A percentile compares a stretch with the other conserved stretches of the same genome.
These are phyloP conservation scores for Aurinia saxatilis DNA, from an alignment of 345 rosid genomes.

Conservation along the genomic window DNA sequence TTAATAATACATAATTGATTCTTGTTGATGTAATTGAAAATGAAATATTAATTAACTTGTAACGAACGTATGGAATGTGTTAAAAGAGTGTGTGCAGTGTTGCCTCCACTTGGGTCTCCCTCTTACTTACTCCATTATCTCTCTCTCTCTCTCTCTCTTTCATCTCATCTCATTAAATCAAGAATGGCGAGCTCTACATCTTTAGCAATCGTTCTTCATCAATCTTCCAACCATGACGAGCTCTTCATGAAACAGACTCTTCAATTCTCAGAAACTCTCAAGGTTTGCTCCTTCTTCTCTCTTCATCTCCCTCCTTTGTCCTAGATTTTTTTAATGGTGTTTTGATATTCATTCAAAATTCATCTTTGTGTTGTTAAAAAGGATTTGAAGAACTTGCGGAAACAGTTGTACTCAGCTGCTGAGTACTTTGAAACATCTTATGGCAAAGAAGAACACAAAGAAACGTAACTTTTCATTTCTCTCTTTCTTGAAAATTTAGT, in stretches of 20 bases:
- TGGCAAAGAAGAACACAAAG: conserved; percentile 49
- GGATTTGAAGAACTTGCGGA: conserved; percentile 73
- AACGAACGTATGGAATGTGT: conserved; percentile 20
- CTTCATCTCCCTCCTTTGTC: background rate
- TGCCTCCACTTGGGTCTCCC: conserved; percentile 17
- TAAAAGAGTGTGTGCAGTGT: conserved; percentile 4
- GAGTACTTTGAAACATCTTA: conserved; percentile 73
- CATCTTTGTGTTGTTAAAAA: conserved; percentile 15
- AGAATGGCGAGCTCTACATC: conserved; percentile 41
- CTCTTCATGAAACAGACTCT: conserved; percentile 62
- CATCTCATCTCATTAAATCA: background rate
- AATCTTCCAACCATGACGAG: conserved; percentile 56
- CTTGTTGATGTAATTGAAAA: background rate
- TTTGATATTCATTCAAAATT: background rate
- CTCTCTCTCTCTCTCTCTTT: conserved; percentile 3
- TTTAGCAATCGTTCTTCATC: conserved; percentile 33
- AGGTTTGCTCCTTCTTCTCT: conserved; percentile 36
- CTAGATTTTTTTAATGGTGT: background rate
- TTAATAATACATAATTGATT: background rate
- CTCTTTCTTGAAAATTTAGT: background rate
- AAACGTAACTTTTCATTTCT: conserved; percentile 36
- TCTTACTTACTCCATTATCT: conserved; percentile 23
- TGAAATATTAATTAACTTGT: conserved; percentile 3
- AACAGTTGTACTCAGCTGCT: conserved; percentile 79
- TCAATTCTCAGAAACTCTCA: conserved; percentile 58